phyloP scores from a whole-genome alignment of 148 eudicot species.

The Amaranthus cruentus region DNA sequence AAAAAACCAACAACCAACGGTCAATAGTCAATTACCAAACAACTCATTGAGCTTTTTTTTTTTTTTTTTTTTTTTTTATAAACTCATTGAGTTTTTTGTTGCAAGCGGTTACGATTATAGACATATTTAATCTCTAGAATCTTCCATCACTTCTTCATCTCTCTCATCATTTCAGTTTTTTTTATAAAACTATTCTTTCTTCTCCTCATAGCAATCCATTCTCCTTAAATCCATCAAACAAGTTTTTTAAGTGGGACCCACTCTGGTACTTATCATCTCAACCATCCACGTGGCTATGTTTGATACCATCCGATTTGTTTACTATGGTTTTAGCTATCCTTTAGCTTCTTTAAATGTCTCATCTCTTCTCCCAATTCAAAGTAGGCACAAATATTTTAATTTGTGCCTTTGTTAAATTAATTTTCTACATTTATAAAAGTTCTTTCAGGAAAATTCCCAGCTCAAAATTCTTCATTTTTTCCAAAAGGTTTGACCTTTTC shows the following conservation, averaged over 20 bases:
- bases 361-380: constrained; percentile 8
- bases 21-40: no score
- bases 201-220: constrained; percentile 1
- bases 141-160: constrained; percentile 11
- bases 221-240: constrained; percentile 9
- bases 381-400: constrained; percentile 31
- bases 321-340: background rate
- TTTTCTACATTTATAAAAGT: background rate
- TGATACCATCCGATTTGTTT: background rate
- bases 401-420: constrained; percentile 26
- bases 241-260: constrained; percentile 17
- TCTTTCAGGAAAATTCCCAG: background rate
- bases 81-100: background rate
- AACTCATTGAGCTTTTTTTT: no score
- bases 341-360: constrained; percentile 22
- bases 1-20: no score
- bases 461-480: background rate
- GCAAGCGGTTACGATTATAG: constrained; percentile 10
- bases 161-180: background rate
- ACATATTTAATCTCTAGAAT: constrained; percentile 9
- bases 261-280: background rate
- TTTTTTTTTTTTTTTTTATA: no score
- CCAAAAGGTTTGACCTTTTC: background rate
- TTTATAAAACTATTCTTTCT: background rate
- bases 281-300: constrained; percentile 24